These are phyloP conservation scores for Bacidia gigantensis DNA, from an alignment of 495 filamentous ascomycete species.

Conservation along the genomic window DNA sequence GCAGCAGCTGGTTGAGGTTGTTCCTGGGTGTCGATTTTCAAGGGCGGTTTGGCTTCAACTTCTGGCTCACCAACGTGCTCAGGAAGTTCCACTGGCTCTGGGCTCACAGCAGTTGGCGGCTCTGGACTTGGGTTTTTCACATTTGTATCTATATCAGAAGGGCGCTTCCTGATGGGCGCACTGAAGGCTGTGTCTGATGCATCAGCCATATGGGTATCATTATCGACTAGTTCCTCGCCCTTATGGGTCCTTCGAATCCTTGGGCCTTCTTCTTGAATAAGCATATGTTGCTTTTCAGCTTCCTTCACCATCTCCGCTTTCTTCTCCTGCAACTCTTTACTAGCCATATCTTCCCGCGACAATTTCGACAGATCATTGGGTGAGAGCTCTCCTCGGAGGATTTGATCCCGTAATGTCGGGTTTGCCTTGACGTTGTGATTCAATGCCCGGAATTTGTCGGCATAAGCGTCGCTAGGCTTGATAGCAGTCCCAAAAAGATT, in stretches of 20 bases:
- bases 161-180: slow-evolving; percentile 25
- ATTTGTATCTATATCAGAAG: slow-evolving; percentile 28
- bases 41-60: slow-evolving; percentile 23
- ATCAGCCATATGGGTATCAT: slow-evolving; percentile 36
- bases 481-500: slow-evolving; percentile 37
- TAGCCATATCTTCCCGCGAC: slow-evolving; percentile 78
- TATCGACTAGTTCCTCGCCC: slow-evolving; percentile 79
- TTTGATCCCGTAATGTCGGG: slow-evolving; percentile 55
- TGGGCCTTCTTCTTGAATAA: slow-evolving; percentile 70
- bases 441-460: slow-evolving; percentile 47
- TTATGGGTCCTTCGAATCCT: slow-evolving; percentile 86
- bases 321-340: slow-evolving; percentile 72
- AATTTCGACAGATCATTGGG: slow-evolving; percentile 65
- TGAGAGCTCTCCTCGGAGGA: slow-evolving; percentile 56
- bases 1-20: slow-evolving; percentile 27
- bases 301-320: slow-evolving; percentile 60
- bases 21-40: slow-evolving; percentile 35
- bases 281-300: slow-evolving; percentile 75
- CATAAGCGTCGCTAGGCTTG: slow-evolving; percentile 41
- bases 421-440: slow-evolving; percentile 80
- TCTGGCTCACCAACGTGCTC: slow-evolving; percentile 20
- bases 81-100: slow-evolving; percentile 19
- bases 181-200: slow-evolving; percentile 37
- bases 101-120: slow-evolving; percentile 23
- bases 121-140: slow-evolving; percentile 22